Evolutionary conservation across 768 basidiomycete species (phyloP), one percentile per base, ranked within the genome.

Genomic region (Jaapia argillacea): DNA sequence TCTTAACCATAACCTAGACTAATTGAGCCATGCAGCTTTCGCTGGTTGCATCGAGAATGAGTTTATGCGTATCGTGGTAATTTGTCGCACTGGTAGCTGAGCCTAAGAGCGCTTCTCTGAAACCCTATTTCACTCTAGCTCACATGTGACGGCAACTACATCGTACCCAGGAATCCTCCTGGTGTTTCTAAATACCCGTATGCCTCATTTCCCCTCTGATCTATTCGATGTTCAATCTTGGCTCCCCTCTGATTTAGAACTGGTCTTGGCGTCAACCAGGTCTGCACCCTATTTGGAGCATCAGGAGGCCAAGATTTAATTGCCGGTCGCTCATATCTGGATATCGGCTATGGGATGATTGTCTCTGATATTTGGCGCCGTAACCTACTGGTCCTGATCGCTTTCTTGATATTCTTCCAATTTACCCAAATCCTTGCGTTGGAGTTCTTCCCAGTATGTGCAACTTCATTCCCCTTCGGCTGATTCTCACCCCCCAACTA

Each of bases 11-110:
- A n/a, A n/a, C n/a, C n/a, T n/a, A n/a, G n/a, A n/a, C n/a, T n/a
- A n/a, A n/a, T n/a, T n/a, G n/a, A n/a, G n/a, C n/a, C n/a, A n/a
- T n/a, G n/a, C 44, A 79, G 79, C 77, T 0, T 91, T 85, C 72
- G 75, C 83, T 50, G 79, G 76, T 2, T 66, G 74, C 27, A 84
- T 93, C 79, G 79, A 84, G 60, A 92, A 92, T 58, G 90, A 94
- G 58, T 90, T 91, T 60, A 75, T 69, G 67, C 75, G 77, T 14
- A 75, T 79, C 26, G 59, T 71, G 18, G 82, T 83, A 55, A n/a
- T n/a, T n/a, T n/a, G n/a, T n/a, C n/a, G n/a, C n/a, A n/a, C n/a
- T n/a, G n/a, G n/a, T n/a, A n/a, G n/a, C n/a, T n/a, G n/a, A n/a
- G n/a, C n/a, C n/a, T n/a, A n/a, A n/a, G n/a, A n/a, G n/a, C n/a